phyloP scores from a whole-genome alignment of 2,329 filamentous ascomycete genomes.

The Pseudopithomyces chartarum region DNA sequence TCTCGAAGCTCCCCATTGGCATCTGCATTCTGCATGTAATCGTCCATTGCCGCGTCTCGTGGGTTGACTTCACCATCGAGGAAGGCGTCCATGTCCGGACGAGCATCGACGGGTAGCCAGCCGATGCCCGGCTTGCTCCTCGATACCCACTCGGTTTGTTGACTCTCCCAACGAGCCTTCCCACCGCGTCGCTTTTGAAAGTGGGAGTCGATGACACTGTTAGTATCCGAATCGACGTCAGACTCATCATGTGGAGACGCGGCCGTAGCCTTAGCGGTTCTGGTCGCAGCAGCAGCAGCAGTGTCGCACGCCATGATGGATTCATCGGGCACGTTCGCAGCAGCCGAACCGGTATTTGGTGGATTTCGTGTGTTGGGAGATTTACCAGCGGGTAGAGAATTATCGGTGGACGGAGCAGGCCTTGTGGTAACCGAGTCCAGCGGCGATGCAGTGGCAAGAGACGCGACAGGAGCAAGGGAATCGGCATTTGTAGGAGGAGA shows the following conservation, averaged over 20 bases:
- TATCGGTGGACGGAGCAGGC: neutral
- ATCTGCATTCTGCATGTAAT: slow-evolving; percentile 73
- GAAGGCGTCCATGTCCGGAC: slow-evolving; percentile 28
- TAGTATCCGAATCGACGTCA: slow-evolving; percentile 27
- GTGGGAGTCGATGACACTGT: slow-evolving; percentile 24
- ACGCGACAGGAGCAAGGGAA: slow-evolving; percentile 1
- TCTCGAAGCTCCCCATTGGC: slow-evolving; percentile 49
- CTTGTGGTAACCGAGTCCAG: neutral
- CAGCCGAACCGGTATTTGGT: neutral
- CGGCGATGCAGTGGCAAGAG: slow-evolving; percentile 2
- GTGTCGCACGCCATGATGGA: neutral
- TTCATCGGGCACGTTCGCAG: no score
- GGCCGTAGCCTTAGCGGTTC: neutral
- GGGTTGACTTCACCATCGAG: slow-evolving; percentile 25
- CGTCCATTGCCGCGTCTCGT: slow-evolving; percentile 56
- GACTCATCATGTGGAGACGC: slow-evolving; percentile 1
- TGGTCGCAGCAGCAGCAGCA: neutral
- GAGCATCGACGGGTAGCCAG: slow-evolving; percentile 34
- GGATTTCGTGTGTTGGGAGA: slow-evolving; percentile 8
- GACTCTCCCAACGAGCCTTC: slow-evolving; percentile 36
- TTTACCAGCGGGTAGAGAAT: slow-evolving; percentile 3
- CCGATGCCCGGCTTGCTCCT: slow-evolving; percentile 44
- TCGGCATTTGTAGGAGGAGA: neutral
- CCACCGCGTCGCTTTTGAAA: slow-evolving; percentile 34
- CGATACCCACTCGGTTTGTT: slow-evolving; percentile 36